phyloP scores from a whole-genome alignment of 768 basidiomycete genomes.

The Hericium rajendrae region DNA sequence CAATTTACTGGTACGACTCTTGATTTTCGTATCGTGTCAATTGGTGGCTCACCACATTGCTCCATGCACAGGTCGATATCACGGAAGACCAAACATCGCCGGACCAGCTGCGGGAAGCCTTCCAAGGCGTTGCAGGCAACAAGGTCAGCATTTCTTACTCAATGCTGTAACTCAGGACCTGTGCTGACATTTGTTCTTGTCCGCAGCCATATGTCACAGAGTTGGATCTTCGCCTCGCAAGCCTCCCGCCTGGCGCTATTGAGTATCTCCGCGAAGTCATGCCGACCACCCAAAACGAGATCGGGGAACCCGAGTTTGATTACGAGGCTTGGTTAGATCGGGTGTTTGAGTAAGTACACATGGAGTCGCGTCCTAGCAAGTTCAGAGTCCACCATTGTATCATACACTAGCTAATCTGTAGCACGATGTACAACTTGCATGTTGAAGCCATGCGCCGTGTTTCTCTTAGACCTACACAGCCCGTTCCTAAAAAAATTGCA shows the following conservation, averaged over 20 bases:
- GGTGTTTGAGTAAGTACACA: constrained; percentile 47
- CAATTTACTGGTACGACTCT: constrained; percentile 64
- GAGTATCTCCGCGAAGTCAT: constrained; percentile 79
- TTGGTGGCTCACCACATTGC: not conserved
- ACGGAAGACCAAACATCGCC: constrained; percentile 92
- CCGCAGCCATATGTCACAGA: constrained; percentile 86
- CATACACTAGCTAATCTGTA: not conserved
- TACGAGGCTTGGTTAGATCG: constrained; percentile 77
- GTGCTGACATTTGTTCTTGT: not conserved
- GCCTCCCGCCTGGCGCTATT: constrained; percentile 64
- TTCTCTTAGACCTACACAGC: too few relatives aligned
- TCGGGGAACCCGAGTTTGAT: constrained; percentile 63
- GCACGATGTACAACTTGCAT: not conserved
- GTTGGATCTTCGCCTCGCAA: constrained; percentile 78
- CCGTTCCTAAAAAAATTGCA: too few relatives aligned
- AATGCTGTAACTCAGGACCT: not conserved
- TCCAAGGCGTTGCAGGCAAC: constrained; percentile 83
- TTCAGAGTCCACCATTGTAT: not conserved
- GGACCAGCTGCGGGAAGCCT: constrained; percentile 87
- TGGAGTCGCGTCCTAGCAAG: too few relatives aligned
- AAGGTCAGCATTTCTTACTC: constrained; percentile 45
- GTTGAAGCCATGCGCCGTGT: too few relatives aligned
- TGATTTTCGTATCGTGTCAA: not conserved
- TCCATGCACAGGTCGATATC: constrained; percentile 66
- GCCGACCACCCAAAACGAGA: constrained; percentile 45